Evolutionary conservation across 2,329 filamentous ascomycete genomes (phyloP), one percentile per base, ranked within the genome.

Genomic region (Cytospora piceae): DNA sequence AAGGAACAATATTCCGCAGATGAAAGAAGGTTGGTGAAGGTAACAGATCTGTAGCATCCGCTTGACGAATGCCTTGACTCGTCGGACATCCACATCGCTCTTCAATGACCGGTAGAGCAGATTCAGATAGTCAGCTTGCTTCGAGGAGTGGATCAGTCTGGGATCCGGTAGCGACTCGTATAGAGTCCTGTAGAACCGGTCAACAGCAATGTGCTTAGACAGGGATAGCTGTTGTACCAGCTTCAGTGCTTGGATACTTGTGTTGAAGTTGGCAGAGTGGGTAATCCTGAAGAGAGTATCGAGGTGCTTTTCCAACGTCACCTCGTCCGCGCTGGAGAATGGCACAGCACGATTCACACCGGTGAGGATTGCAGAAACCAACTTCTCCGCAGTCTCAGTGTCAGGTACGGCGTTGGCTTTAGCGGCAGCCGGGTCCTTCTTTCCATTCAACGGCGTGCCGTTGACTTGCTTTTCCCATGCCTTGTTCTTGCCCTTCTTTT

Each of bases 221-320:
- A 88, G 83, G 0, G 93, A 92, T 32, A 99, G 85, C 76, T 98
- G 95, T 75, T 98, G 95, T 70, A 99, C 96, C 57, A 99, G 82
- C 80, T 97, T 90, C 70, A 99, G 85, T 39, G 95, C 94, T 78
- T 99, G 95, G 46, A 99, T 92, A 74, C 93, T 95, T 0, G 95
- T 99, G 79, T 98, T 99, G 85, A 99, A 98, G 77, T 99, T 99
- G 64, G 94, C 93, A 0, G 94, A 98, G 78, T 99, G 95, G 0
- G 95, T 96, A 73, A 99, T 95, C 72, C 88, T 90, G 84, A 97
- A 99, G 31, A 99, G 85, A 3, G 94, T 97, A 74, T 98, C 91
- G 65, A 99, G 86, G 74, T 99, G 94, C 66, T 90, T 88, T 73
- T 96, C 92, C 70, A 98, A 87, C 83, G 87, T 88, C 53, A 88